Evolutionary conservation across 768 basidiomycete genomes (phyloP).

Genomic region (Pulveroboletus frians): DNA sequence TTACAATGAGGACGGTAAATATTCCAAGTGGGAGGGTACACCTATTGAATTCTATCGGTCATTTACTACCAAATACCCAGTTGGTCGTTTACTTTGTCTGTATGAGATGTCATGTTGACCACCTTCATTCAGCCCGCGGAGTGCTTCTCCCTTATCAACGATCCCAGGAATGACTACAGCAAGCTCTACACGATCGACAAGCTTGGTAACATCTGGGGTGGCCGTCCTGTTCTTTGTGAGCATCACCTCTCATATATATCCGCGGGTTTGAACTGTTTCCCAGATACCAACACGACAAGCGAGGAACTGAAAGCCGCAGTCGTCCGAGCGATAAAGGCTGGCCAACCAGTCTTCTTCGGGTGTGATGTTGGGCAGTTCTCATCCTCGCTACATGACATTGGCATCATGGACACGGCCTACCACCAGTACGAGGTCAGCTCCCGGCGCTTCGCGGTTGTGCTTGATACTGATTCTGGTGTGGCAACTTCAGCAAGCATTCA

Average conservation of each 20-base stretch:
- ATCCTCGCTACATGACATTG: conserved; percentile 46
- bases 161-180: conserved; percentile 80
- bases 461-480: conserved; percentile 4
- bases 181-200: conserved; percentile 89
- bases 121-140: conserved; percentile 48
- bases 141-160: conserved; percentile 90
- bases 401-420: conserved; percentile 83
- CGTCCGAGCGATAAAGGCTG: conserved; percentile 81
- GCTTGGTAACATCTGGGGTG: conserved; percentile 90
- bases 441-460: background rate
- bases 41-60: conserved; percentile 74
- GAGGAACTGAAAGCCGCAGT: conserved; percentile 77
- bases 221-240: conserved; percentile 77
- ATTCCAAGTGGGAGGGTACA: conserved; percentile 71
- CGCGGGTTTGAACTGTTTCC: background rate
- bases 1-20: conserved; percentile 73
- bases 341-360: conserved; percentile 90
- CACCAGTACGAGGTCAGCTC: conserved; percentile 70
- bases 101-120: background rate
- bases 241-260: background rate
- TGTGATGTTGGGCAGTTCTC: conserved; percentile 93
- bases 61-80: conserved; percentile 54
- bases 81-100: conserved; percentile 27
- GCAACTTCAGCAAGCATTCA: conserved; percentile 62
- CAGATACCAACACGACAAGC: conserved; percentile 87